Percentiles rank a stretch among this genome's conserved stretches.
These are phyloP conservation scores for Sphaerostilbella broomeana DNA, from an alignment of 2,329 filamentous ascomycete genomes.

Conservation along the genomic window DNA sequence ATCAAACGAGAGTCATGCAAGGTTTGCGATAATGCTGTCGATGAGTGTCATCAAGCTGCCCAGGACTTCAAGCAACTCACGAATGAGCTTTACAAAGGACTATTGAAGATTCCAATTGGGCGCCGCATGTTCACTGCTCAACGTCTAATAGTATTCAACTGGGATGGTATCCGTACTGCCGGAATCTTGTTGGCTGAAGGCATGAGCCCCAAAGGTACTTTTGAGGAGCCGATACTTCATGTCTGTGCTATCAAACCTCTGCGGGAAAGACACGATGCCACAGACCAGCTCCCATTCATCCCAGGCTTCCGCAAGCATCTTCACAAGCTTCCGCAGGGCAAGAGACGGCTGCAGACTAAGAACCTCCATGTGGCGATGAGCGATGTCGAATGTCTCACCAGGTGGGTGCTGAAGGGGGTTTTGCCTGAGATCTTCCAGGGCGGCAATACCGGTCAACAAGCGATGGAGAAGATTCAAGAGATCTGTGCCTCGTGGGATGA, in stretches of 20 bases:
- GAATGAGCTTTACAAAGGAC: constrained; percentile 66
- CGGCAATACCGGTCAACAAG: constrained; percentile 43
- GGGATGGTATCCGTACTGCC: constrained; percentile 74
- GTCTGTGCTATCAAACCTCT: constrained; percentile 70
- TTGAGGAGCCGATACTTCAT: constrained; percentile 61
- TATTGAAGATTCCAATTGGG: constrained; percentile 76
- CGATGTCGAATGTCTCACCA: constrained; percentile 80
- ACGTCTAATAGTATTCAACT: constrained; percentile 75
- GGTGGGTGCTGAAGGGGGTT: constrained; percentile 54
- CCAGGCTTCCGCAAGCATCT: constrained; percentile 62
- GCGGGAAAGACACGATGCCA: constrained; percentile 64
- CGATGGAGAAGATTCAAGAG: constrained; percentile 61
- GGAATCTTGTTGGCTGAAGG: constrained; percentile 77
- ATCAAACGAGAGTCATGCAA: constrained; percentile 79
- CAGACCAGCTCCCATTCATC: constrained; percentile 82
- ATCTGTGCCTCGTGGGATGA: constrained; percentile 70
- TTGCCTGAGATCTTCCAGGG: constrained; percentile 52
- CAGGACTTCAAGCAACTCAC: constrained; percentile 78
- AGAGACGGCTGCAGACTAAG: constrained; percentile 62
- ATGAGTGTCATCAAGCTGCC: constrained; percentile 72
- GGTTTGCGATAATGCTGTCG: constrained; percentile 74
- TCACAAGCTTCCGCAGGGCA: constrained; percentile 58
- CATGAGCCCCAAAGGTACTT: constrained; percentile 50
- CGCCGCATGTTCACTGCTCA: constrained; percentile 70
- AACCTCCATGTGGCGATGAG: constrained; percentile 62